These are phyloP conservation scores for Toxicodendron radicans DNA, from an alignment of 345 rosid genomes.

Conservation along the genomic window DNA sequence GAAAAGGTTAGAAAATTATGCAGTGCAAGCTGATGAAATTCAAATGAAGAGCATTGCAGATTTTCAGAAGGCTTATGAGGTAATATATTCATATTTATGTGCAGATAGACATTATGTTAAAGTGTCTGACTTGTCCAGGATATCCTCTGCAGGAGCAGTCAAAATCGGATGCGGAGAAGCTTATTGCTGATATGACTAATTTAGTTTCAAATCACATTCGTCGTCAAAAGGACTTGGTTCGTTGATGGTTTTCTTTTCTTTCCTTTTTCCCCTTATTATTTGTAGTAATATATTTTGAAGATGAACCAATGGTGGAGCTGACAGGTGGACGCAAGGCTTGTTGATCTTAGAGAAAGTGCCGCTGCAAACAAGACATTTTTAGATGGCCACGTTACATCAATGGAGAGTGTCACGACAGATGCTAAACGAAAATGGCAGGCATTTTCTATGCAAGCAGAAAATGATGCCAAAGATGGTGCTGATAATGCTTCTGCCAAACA, in stretches of 20 bases:
- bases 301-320: conserved; percentile 28
- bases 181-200: conserved; percentile 75
- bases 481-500: conserved; percentile 87
- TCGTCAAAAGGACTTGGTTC: conserved; percentile 82
- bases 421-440: conserved; percentile 97
- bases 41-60: conserved; percentile 76
- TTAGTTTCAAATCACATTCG: conserved; percentile 69
- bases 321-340: conserved; percentile 89
- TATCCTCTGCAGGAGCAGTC: conserved; percentile 71
- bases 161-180: conserved; percentile 78
- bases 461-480: conserved; percentile 64
- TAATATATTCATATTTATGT: conserved; percentile 14
- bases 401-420: conserved; percentile 65
- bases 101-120: conserved; percentile 8
- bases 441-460: conserved; percentile 69
- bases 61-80: conserved; percentile 89
- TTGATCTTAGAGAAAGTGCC: conserved; percentile 53
- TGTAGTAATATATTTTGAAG: conserved; percentile 8
- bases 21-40: conserved; percentile 51
- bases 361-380: conserved; percentile 59
- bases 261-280: not conserved
- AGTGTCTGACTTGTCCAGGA: conserved; percentile 17
- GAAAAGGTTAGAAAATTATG: conserved; percentile 56
- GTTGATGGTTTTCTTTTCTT: conserved; percentile 12
- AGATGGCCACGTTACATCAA: conserved; percentile 60